phyloP scores from a whole-genome alignment of 352 stramenopile genomes.

The Globisporangium takayamanum region DNA sequence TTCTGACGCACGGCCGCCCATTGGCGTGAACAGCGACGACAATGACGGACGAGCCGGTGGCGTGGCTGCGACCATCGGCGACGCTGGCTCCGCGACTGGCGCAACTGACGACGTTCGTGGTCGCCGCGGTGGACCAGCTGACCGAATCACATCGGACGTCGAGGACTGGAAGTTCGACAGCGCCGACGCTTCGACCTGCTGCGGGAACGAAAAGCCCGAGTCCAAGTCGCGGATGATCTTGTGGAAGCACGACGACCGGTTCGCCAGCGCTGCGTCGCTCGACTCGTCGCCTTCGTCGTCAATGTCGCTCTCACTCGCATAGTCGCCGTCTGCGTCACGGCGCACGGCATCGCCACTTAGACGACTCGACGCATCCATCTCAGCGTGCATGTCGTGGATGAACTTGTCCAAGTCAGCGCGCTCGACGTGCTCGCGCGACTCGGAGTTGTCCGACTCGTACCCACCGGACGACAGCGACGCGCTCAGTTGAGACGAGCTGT shows the following conservation, averaged over 20 bases:
- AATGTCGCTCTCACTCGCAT: slow-evolving; percentile 17
- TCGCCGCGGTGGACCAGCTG: not conserved
- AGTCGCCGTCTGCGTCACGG: slow-evolving; percentile 1
- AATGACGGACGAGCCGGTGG: slow-evolving; percentile 22
- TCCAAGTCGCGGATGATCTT: slow-evolving; percentile 55
- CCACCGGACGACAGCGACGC: slow-evolving; percentile 22
- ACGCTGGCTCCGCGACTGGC: not conserved
- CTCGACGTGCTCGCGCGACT: slow-evolving; percentile 13
- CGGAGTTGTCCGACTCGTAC: slow-evolving; percentile 22
- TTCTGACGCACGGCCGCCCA: slow-evolving; percentile 19
- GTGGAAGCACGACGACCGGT: slow-evolving; percentile 27
- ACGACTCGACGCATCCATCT: slow-evolving; percentile 2
- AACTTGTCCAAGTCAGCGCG: slow-evolving; percentile 23
- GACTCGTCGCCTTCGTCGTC: slow-evolving; percentile 18
- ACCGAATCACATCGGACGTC: not conserved
- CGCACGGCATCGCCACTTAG: not conserved
- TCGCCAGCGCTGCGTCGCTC: slow-evolving; percentile 1
- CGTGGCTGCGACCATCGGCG: slow-evolving; percentile 6
- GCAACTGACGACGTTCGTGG: slow-evolving; percentile 15
- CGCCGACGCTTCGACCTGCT: slow-evolving; percentile 24
- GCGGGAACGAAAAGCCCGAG: slow-evolving; percentile 46
- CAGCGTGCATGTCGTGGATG: slow-evolving; percentile 17
- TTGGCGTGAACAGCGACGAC: slow-evolving; percentile 28
- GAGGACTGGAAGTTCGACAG: slow-evolving; percentile 22
- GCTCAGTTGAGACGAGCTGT: slow-evolving; percentile 22